Evolutionary conservation across 2,329 filamentous ascomycete species (phyloP).

Genomic region (Diaporthe australafricana): DNA sequence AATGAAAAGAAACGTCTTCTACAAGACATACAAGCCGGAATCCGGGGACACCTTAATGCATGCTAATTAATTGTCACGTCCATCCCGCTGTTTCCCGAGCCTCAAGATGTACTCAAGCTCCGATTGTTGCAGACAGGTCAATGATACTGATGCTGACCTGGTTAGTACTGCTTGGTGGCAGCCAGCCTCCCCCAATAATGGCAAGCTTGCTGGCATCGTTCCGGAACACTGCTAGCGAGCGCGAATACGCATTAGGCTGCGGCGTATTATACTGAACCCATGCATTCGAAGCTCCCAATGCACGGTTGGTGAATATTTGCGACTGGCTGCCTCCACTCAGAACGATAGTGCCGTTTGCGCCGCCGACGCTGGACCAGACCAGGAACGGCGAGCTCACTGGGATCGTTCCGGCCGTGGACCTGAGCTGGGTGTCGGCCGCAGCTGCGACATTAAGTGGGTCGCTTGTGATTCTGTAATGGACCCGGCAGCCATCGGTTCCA

Average conservation of each 20-base stretch:
- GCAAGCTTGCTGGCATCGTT: conserved; percentile 50
- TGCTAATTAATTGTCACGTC: too few species aligned
- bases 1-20: too few species aligned
- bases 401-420: conserved; percentile 44
- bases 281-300: conserved; percentile 49
- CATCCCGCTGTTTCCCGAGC: too few species aligned
- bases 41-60: not conserved
- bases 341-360: conserved; percentile 57
- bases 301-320: conserved; percentile 56
- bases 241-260: conserved; percentile 52
- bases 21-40: too few species aligned
- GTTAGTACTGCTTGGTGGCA: conserved; percentile 60
- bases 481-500: conserved; percentile 49
- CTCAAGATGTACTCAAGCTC: not conserved
- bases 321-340: conserved; percentile 52
- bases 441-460: conserved; percentile 53
- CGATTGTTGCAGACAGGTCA: not conserved
- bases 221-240: conserved; percentile 50
- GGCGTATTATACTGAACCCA: conserved; percentile 52
- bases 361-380: conserved; percentile 56
- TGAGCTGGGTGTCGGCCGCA: conserved; percentile 48
- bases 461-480: conserved; percentile 57
- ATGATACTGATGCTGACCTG: conserved; percentile 44
- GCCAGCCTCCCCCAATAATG: conserved; percentile 57
- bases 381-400: conserved; percentile 57